Conservation (phyloP, 176 grass and related monocot genomes). For the Aegilops umbellulata region DNA sequence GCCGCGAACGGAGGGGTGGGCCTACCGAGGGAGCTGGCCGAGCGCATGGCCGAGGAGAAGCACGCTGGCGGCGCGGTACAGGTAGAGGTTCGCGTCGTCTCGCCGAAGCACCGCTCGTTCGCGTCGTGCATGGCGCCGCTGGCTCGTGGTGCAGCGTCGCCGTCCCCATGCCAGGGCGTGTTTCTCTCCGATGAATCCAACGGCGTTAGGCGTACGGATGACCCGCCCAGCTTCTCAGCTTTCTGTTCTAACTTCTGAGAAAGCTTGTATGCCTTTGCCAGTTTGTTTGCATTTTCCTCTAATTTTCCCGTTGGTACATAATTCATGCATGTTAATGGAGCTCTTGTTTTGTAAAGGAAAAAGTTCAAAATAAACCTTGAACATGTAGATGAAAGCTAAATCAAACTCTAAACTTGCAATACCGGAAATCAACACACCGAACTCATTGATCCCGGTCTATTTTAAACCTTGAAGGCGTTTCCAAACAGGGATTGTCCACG, state of each 20-base stretch:
- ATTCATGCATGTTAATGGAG: too few relatives aligned
- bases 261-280: background rate
- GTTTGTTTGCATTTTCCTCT: background rate
- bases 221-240: background rate
- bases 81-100: background rate
- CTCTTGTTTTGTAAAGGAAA: too few relatives aligned
- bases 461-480: too few relatives aligned
- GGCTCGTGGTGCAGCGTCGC: background rate
- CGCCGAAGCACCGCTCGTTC: background rate
- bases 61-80: background rate
- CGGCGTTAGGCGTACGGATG: background rate
- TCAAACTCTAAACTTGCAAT: too few relatives aligned
- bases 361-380: too few relatives aligned
- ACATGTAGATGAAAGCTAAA: too few relatives aligned
- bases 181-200: background rate
- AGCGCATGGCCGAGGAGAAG: background rate
- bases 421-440: too few relatives aligned
- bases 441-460: too few relatives aligned
- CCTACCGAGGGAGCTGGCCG: background rate
- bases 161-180: background rate
- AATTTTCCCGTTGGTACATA: background rate
- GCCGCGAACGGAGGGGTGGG: background rate
- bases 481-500: too few relatives aligned
- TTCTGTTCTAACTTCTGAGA: background rate
- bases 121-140: background rate